These are phyloP conservation scores for Cornus controversa DNA, from an alignment of 148 eudicot species.

Conservation along the genomic window DNA sequence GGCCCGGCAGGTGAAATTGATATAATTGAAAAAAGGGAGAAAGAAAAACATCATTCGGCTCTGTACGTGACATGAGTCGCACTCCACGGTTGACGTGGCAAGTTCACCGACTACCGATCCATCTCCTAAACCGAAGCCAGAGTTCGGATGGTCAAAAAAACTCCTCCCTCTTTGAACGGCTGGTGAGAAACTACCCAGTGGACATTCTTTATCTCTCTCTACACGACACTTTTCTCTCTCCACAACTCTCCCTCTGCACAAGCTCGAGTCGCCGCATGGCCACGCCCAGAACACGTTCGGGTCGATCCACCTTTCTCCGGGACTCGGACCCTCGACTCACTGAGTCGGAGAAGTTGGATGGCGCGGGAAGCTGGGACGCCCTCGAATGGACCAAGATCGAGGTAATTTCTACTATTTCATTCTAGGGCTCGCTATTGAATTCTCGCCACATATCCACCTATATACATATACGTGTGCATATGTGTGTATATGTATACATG, in stretches of 20 bases:
- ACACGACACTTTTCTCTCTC: neutral
- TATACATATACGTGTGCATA: neutral
- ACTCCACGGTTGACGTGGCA: neutral
- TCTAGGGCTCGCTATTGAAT: constrained; percentile 3
- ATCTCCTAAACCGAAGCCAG: neutral
- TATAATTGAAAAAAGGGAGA: no score
- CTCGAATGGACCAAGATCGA: constrained; percentile 89
- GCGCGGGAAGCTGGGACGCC: constrained; percentile 77
- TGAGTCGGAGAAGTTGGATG: constrained; percentile 64
- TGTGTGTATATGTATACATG: no score
- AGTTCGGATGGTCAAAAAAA: neutral
- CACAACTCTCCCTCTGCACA: neutral
- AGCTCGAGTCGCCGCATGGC: constrained; percentile 35
- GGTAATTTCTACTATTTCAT: constrained; percentile 22
- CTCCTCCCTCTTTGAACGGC: neutral
- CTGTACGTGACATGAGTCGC: neutral
- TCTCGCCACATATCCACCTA: neutral
- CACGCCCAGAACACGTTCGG: constrained; percentile 35
- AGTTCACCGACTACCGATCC: neutral
- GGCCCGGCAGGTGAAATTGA: no score
- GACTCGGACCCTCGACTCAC: constrained; percentile 46
- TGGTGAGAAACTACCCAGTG: neutral
- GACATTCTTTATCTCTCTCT: neutral
- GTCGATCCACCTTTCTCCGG: constrained; percentile 31
- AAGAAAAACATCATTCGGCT: no score